Percentiles rank a stretch among this genome's conserved stretches.
Evolutionary conservation across 345 rosid genomes (phyloP).

Genomic region (Physaria fendleri): DNA sequence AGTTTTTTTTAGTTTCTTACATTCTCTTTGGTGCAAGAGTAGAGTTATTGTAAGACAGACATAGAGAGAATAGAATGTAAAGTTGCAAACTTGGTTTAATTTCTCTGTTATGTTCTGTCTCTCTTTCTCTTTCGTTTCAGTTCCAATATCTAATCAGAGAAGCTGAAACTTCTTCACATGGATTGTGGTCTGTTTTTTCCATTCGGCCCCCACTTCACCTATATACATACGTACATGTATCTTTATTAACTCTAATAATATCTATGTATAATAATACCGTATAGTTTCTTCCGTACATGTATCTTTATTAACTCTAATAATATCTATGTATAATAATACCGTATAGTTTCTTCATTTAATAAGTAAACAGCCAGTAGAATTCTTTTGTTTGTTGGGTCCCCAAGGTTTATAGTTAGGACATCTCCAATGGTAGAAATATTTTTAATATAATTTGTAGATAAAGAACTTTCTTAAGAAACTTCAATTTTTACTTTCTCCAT

Average conservation of each 20-base stretch:
- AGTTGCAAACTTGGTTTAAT: constrained; percentile 30
- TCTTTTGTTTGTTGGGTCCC: constrained; percentile 18
- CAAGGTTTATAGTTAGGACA: no score
- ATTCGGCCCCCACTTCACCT: constrained; percentile 17
- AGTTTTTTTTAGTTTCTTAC: constrained; percentile 21
- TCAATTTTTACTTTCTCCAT: no score
- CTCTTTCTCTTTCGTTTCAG: constrained; percentile 26
- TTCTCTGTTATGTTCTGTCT: constrained; percentile 33
- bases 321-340: neutral
- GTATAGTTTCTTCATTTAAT: neutral
- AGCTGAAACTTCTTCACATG: constrained; percentile 33
- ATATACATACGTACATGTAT: neutral
- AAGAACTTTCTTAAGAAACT: no score
- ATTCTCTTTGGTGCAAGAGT: constrained; percentile 30
- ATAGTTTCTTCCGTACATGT: neutral
- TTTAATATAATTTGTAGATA: no score
- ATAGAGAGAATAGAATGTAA: constrained; percentile 18
- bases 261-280: neutral
- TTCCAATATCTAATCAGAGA: constrained; percentile 26
- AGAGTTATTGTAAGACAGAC: constrained; percentile 5
- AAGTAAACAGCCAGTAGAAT: neutral
- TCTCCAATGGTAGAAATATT: no score
- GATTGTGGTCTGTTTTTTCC: constrained; percentile 27
- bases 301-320: no score
- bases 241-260: no score